Conservation (phyloP, 495 filamentous ascomycete species). For the Penicillium daleae region DNA sequence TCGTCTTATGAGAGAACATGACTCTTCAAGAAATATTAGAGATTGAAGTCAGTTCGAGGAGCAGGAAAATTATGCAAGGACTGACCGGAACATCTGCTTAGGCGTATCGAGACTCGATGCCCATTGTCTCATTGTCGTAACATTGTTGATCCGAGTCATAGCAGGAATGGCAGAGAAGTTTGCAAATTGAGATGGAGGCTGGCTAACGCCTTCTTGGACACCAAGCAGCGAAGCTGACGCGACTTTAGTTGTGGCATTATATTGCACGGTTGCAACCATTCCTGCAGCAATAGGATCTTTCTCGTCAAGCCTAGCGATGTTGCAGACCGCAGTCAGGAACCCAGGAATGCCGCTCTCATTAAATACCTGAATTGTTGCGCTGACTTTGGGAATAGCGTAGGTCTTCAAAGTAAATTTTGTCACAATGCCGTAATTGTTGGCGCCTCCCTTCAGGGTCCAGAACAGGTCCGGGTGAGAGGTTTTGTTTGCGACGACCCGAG, state of each 20-base stretch:
- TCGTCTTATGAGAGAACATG: slow-evolving; percentile 31
- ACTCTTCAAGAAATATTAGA: slow-evolving; percentile 15
- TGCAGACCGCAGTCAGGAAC: slow-evolving; percentile 26
- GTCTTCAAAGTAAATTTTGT: slow-evolving; percentile 53
- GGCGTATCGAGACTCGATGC: slow-evolving; percentile 27
- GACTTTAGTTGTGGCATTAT: slow-evolving; percentile 28
- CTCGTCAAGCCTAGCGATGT: slow-evolving; percentile 22
- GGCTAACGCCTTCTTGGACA: slow-evolving; percentile 34
- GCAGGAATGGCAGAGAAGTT: slow-evolving; percentile 33
- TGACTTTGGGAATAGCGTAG: slow-evolving; percentile 43
- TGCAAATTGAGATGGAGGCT: slow-evolving; percentile 32
- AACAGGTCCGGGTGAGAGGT: slow-evolving; percentile 36
- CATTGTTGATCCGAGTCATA: slow-evolving; percentile 23
- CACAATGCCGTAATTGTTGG: slow-evolving; percentile 48
- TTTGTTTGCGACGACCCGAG: slow-evolving; percentile 29
- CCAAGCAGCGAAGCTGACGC: slow-evolving; percentile 25
- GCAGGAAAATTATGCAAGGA: not conserved
- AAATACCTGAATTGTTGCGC: slow-evolving; percentile 40
- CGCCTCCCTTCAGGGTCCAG: slow-evolving; percentile 46
- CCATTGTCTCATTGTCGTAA: slow-evolving; percentile 27
- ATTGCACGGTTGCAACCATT: slow-evolving; percentile 25
- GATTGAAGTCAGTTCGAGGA: not conserved
- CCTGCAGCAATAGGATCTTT: slow-evolving; percentile 30
- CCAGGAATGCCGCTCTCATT: slow-evolving; percentile 30
- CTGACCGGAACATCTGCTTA: slow-evolving; percentile 36